A percentile compares a stretch with the other conserved stretches of the same genome.
These are phyloP conservation scores for Ascochyta clinopodiicola DNA, from an alignment of 2,329 filamentous ascomycete species.

Conservation along the genomic window DNA sequence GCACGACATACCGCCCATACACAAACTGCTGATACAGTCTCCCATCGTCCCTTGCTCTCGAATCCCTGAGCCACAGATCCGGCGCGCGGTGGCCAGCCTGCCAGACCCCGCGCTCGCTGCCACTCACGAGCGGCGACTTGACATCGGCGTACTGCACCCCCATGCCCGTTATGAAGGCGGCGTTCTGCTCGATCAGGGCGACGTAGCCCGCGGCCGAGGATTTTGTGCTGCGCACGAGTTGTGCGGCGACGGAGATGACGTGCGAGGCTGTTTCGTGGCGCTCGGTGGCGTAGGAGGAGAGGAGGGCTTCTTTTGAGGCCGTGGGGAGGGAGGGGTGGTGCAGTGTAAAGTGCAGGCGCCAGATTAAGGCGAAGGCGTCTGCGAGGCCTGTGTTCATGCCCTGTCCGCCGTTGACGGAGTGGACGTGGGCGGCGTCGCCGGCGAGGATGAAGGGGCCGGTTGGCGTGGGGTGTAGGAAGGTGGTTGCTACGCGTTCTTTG, in stretches of 20 bases:
- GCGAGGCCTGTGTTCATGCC: conserved; percentile 31
- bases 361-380: conserved; percentile 27
- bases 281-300: conserved; percentile 56
- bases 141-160: conserved; percentile 51
- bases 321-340: conserved; percentile 2
- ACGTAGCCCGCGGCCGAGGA: conserved; percentile 56
- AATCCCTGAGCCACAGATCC: conserved; percentile 22
- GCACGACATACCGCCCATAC: conserved; percentile 19
- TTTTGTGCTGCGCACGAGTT: conserved; percentile 55
- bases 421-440: conserved; percentile 30
- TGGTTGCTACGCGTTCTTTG: conserved; percentile 27
- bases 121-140: conserved; percentile 45
- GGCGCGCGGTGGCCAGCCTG: conserved; percentile 37
- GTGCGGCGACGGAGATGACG: conserved; percentile 57
- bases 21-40: conserved; percentile 16
- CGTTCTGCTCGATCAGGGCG: conserved; percentile 56
- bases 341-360: conserved; percentile 19
- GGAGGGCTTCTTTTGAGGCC: not conserved
- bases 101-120: conserved; percentile 45
- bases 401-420: conserved; percentile 32
- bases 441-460: conserved; percentile 24
- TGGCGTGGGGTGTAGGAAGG: conserved; percentile 20
- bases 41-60: not conserved
- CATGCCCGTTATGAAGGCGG: conserved; percentile 59
- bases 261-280: conserved; percentile 53